Evolutionary conservation across 2,329 filamentous ascomycete genomes (phyloP), one percentile per base, ranked within the genome.

Genomic region (Alternaria sp.): DNA sequence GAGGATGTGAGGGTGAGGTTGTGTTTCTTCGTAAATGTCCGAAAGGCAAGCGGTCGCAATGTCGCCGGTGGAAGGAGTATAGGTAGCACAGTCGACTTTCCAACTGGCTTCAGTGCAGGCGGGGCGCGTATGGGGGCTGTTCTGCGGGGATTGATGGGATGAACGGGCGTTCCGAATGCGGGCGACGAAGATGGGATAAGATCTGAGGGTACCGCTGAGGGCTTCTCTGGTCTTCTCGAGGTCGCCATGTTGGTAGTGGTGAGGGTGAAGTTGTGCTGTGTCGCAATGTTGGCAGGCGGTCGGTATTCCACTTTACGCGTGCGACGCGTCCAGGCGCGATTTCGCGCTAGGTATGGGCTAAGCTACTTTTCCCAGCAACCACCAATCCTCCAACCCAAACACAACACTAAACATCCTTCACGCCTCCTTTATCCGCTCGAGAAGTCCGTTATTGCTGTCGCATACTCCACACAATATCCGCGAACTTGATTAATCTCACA

Each of bases 11-110:
- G 87, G 0, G 94, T 98, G 57, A 99, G 84, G 70, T 94, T 96
- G 81, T 99, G 93, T 75, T 98, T 99, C 80, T 97, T 97, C 2
- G 95, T 99, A 68, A 99, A 97, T 0, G 92, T 96, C 48, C 95
- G 89, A 75, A 99, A 98, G 9, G 95, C 96, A 20, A 98, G 85
- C 3, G 95, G 94, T 64, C 96, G 87, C 41, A 99, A 83, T 0
- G 92, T 96, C 10, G 93, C 88, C 0, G 94, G 92, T 4, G 94
- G 94, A 5, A 99, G 89, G 36, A 97, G 85, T 59, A 99, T 95
- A 4, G 95, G 93, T 2, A 99, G 85, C 49, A 98, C 91, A 7
- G 89, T 86, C 6, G 84, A 79, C 62, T 83, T 85, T 25, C 71
- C 36, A 3, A 85, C 84, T 12, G 89, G 85, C 66, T 84, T 85